Percentiles rank a stretch among this genome's conserved stretches.
Conservation (phyloP, 176 grass and related monocot genomes). For the Rhynchospora pubera region DNA sequence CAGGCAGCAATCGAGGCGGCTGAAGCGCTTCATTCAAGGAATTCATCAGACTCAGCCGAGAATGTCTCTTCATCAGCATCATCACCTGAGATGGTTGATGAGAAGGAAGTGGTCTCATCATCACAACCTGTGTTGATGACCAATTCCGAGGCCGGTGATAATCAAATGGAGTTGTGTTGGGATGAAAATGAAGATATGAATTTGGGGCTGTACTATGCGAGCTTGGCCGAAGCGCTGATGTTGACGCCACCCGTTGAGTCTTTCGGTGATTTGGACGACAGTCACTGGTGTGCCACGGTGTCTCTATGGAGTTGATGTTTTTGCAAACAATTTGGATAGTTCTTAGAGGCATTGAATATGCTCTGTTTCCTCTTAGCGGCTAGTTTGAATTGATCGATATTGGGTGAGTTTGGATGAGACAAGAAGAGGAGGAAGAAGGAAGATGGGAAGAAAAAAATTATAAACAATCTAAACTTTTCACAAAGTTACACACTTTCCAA, state of each 20-base stretch:
- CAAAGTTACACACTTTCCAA: too few species aligned
- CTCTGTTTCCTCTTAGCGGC: background rate
- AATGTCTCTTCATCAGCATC: background rate
- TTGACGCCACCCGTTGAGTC: conserved; percentile 21
- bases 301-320: conserved; percentile 7
- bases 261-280: background rate
- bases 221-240: conserved; percentile 46
- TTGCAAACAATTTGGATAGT: background rate
- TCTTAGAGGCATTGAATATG: background rate
- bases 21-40: conserved; percentile 8
- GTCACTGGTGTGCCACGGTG: background rate
- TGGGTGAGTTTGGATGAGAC: too few species aligned
- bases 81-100: background rate
- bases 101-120: background rate
- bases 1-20: conserved; percentile 35
- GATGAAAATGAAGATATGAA: conserved; percentile 19
- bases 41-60: background rate
- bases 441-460: too few species aligned
- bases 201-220: conserved; percentile 30
- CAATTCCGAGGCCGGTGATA: background rate
- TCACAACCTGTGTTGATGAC: background rate
- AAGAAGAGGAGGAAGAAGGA: too few species aligned
- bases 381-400: background rate
- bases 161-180: background rate
- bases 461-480: too few species aligned